Evolutionary conservation across 1,284 basidiomycete species (phyloP), one percentile per base, ranked within the genome.

Genomic region (Irpex lacteus): DNA sequence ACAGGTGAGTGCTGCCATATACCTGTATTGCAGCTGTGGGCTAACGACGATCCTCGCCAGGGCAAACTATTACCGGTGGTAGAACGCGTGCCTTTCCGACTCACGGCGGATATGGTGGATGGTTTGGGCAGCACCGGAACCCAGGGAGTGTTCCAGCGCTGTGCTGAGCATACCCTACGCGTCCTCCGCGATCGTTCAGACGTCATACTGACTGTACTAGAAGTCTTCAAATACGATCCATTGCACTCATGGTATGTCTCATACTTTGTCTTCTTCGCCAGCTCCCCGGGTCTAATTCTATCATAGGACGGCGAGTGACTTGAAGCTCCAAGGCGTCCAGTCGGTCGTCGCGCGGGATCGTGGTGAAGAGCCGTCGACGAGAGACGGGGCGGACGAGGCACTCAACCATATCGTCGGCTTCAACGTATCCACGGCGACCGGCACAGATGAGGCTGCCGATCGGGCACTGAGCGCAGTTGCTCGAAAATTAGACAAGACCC

Each of bases 171-270:
- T 76, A 98, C 96, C 0, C 78, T 99, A 13, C 87, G 95, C 13
- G 96, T 98, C 7, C 79, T 98, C 54, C 86, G 96, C 6, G 89
- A 92, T 58, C 87, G 90, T 6, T 92, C 94, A 0, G 90, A 91
- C 62, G 87, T 97, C 53, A 91, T 99, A 72, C 86, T 97, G 82
- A 98, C 96, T 1, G 91, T 99, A 0, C 83, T 99, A 44, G 96
- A 98, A 73, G 97, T 98, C 9, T 98, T 98, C 85, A 95, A 94
- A 75, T 89, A 98, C 72, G 97, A 99, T 76, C 97, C 98, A 0
- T 82, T 99, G 11, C 94, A 98, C 70, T 91, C 88, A 21, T 99
- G 97, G 97, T 90, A 64, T 62, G 84, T 74, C 47, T 63, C 5
- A 1, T n/a, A 13, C 40, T 19, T 37, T 59, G 11, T 38, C 8